These are phyloP conservation scores for Pseudocercospora fijiensis DNA, from an alignment of 2,329 filamentous ascomycete genomes.

Conservation along the genomic window DNA sequence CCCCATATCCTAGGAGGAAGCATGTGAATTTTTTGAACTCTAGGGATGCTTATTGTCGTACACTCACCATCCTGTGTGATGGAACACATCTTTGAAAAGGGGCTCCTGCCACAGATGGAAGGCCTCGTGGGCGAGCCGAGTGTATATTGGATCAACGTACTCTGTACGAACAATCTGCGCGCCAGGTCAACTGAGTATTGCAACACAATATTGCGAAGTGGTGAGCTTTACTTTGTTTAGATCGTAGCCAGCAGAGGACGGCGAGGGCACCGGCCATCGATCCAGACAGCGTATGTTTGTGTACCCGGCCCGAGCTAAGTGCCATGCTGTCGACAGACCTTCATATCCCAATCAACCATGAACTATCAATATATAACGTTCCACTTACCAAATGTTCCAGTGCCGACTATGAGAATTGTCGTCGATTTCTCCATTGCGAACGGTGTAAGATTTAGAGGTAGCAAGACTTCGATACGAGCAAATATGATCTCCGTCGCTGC, in stretches of 20 bases:
- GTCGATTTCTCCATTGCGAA: not conserved
- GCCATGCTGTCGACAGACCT: not conserved
- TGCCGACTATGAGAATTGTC: not conserved
- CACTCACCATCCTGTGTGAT: not conserved
- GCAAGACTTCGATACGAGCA: not conserved
- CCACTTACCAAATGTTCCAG: not conserved
- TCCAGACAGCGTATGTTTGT: not conserved
- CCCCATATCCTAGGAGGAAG: not conserved
- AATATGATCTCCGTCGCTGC: not conserved
- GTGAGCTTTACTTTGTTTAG: not conserved
- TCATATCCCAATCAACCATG: not conserved
- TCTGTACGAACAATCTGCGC: not conserved
- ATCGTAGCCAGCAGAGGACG: not conserved
- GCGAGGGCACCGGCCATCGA: not conserved
- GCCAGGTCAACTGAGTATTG: not conserved
- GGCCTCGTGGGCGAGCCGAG: not conserved
- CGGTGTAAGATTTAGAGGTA: not conserved
- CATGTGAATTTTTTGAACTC: not conserved
- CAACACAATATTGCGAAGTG: not conserved
- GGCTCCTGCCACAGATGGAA: not conserved
- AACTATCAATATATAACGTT: not conserved
- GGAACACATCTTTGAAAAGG: not conserved
- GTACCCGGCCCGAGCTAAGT: not conserved
- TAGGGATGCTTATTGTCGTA: not conserved
- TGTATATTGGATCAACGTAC: constrained; percentile 1